A percentile compares a stretch with the other conserved stretches of the same genome.
Conservation (phyloP, 257 asterid genomes). For the Solanum virginianum region DNA sequence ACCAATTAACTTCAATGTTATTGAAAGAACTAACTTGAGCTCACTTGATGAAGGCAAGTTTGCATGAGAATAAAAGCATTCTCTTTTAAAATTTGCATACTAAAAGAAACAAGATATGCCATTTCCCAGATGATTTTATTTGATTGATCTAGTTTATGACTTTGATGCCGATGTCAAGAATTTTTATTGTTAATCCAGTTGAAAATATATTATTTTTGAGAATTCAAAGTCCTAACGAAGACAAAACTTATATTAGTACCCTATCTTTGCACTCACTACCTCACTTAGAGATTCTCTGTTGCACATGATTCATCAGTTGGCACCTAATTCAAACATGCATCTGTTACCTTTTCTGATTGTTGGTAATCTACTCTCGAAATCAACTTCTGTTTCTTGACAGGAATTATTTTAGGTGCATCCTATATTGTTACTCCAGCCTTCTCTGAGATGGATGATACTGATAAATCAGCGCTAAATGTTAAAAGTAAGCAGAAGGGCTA, state of each 20-base stretch:
- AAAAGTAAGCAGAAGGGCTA: conserved; percentile 32
- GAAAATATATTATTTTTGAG: neutral
- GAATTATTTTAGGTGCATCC: conserved; percentile 57
- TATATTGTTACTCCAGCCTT: conserved; percentile 52
- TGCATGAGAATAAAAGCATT: neutral
- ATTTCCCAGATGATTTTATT: neutral
- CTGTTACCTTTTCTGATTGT: neutral
- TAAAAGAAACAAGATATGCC: neutral
- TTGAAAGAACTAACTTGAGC: conserved; percentile 65
- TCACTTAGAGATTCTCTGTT: neutral
- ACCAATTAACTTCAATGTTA: conserved; percentile 53
- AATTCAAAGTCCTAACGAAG: neutral
- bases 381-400: conserved; percentile 29
- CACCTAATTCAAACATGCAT: neutral
- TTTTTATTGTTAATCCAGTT: neutral
- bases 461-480: conserved; percentile 34
- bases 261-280: neutral
- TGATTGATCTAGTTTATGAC: neutral
- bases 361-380: neutral
- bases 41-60: conserved; percentile 72
- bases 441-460: conserved; percentile 39
- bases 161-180: neutral
- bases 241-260: neutral
- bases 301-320: neutral
- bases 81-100: neutral